Percentiles rank a stretch among this genome's conserved stretches.
Evolutionary conservation across 306 rosid genomes (phyloP).

Genomic region (Corylus heterophylla): DNA sequence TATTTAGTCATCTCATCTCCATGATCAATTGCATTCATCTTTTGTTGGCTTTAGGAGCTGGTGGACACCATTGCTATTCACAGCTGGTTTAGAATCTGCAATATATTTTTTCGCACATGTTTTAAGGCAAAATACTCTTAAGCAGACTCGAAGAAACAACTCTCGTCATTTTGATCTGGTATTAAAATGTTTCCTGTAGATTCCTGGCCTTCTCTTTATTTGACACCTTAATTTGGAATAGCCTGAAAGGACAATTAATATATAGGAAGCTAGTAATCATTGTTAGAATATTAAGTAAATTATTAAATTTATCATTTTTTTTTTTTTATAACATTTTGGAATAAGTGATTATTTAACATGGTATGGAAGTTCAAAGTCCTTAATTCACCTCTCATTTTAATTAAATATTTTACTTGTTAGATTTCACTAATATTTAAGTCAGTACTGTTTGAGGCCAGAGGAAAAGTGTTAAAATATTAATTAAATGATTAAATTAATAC

Average conservation of each 20-base stretch:
- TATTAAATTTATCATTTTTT: too few species aligned
- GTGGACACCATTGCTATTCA: slow-evolving; percentile 88
- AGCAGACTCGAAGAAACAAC: slow-evolving; percentile 87
- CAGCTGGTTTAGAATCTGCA: slow-evolving; percentile 75
- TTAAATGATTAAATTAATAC: too few species aligned
- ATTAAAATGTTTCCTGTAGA: too few species aligned
- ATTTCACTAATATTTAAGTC: too few species aligned
- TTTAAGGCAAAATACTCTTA: slow-evolving; percentile 78
- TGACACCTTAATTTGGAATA: too few species aligned
- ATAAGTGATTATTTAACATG: not conserved
- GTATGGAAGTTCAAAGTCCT: not conserved
- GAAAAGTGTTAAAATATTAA: too few species aligned
- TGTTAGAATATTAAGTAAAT: too few species aligned
- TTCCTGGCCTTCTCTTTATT: too few species aligned
- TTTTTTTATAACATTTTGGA: not conserved
- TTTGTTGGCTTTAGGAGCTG: slow-evolving; percentile 62
- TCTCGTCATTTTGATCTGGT: slow-evolving; percentile 89
- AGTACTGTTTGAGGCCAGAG: too few species aligned
- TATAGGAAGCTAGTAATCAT: too few species aligned
- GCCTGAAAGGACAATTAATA: too few species aligned
- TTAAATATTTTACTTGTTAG: too few species aligned
- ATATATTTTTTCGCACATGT: slow-evolving; percentile 70
- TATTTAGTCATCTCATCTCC: not conserved
- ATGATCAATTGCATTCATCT: not conserved
- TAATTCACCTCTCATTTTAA: not conserved